A percentile compares a stretch with the other conserved stretches of the same genome.
phyloP scores from a whole-genome alignment of 83 land plant species.

The Diphasiastrum complanatum region DNA sequence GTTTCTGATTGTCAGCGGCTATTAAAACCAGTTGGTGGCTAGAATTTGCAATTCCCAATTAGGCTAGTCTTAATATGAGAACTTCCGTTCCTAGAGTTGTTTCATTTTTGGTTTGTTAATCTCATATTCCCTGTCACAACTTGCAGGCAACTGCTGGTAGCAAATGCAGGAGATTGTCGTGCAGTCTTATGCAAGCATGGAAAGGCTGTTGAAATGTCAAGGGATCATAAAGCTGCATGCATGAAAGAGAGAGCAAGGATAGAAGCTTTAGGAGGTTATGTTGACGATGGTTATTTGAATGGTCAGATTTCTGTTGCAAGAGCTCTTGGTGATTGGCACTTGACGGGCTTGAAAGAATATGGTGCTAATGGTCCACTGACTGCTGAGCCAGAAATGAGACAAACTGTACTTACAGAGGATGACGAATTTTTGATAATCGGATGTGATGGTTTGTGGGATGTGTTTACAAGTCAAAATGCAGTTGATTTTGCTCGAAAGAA shows the following conservation, averaged over 20 bases:
- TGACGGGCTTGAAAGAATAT: constrained; percentile 66
- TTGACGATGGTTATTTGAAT: constrained; percentile 81
- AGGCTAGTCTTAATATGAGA: too few species aligned
- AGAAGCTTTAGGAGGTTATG: constrained; percentile 77
- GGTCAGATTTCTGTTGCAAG: constrained; percentile 88
- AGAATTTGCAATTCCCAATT: too few species aligned
- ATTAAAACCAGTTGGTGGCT: too few species aligned
- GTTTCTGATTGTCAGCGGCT: too few species aligned
- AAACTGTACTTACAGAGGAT: constrained; percentile 2
- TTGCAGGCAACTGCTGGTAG: constrained; percentile 70
- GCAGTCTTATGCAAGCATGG: constrained; percentile 78
- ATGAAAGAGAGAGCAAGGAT: constrained; percentile 48
- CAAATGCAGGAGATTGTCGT: constrained; percentile 90
- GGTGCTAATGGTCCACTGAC: constrained; percentile 31
- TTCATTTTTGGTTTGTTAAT: too few species aligned
- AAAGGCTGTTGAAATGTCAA: constrained; percentile 78
- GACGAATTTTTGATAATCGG: constrained; percentile 7
- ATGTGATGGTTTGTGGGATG: constrained; percentile 9
- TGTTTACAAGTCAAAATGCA: not conserved
- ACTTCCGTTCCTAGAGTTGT: too few species aligned
- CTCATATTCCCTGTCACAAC: too few species aligned
- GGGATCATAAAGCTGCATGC: constrained; percentile 67
- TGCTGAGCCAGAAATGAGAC: constrained; percentile 4
- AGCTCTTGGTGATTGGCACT: constrained; percentile 92
- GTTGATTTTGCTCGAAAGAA: not conserved